These are phyloP conservation scores for Aspergillus panamensis DNA, from an alignment of 495 filamentous ascomycete genomes.

Conservation along the genomic window DNA sequence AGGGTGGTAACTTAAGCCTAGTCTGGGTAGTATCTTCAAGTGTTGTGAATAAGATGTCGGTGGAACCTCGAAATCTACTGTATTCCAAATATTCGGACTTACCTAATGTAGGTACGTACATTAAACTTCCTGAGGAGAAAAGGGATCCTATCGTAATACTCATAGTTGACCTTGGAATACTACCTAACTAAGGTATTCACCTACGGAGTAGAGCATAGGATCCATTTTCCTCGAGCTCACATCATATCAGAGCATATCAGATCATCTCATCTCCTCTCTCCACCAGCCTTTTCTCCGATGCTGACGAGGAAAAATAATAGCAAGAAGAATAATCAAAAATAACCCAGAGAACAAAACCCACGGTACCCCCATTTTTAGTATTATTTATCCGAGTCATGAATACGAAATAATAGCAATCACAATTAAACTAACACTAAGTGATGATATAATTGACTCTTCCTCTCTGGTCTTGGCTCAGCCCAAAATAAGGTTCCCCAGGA, in stretches of 20 bases:
- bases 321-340: not conserved
- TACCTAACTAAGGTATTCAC: no score
- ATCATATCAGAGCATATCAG: no score
- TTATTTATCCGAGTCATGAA: conserved; percentile 1
- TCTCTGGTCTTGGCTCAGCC: not conserved
- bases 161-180: no score
- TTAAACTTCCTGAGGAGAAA: not conserved
- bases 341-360: not conserved
- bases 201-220: not conserved
- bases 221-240: no score
- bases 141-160: no score
- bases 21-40: not conserved
- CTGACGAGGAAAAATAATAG: not conserved
- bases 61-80: no score
- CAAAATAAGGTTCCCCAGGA: conserved; percentile 12
- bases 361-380: not conserved
- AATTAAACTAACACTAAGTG: not conserved
- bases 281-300: not conserved
- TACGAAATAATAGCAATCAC: not conserved
- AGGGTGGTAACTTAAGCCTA: conserved; percentile 1
- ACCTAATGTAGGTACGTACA: not conserved
- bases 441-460: not conserved
- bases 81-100: not conserved
- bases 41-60: no score
- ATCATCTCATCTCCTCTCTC: no score